Evolutionary conservation across 164 flowering plant species (phyloP).

Genomic region (Pachysandra terminalis): DNA sequence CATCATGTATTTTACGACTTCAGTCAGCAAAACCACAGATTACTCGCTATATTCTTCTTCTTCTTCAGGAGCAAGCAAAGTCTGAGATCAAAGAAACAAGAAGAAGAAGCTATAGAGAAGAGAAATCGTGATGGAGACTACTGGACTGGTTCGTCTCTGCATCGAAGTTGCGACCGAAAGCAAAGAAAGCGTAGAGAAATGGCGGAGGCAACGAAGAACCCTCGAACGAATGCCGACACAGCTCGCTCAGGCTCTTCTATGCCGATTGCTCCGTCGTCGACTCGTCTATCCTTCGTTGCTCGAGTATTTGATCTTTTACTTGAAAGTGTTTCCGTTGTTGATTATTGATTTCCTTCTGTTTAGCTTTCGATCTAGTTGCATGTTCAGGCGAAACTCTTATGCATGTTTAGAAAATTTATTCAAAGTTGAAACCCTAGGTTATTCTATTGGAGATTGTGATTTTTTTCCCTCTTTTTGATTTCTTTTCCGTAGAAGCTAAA

Average conservation of each 20-base stretch:
- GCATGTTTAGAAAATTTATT: too few relatives aligned
- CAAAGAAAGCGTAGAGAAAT: conserved; percentile 53
- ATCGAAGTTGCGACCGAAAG: conserved; percentile 61
- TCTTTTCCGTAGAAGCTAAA: background rate
- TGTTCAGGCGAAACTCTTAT: background rate
- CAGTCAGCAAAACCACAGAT: too few relatives aligned
- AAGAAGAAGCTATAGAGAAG: background rate
- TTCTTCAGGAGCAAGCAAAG: too few relatives aligned
- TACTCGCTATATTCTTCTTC: too few relatives aligned
- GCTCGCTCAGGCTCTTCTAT: conserved; percentile 71
- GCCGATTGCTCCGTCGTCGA: conserved; percentile 63
- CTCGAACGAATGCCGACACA: conserved; percentile 74
- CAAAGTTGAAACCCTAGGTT: background rate
- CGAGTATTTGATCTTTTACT: conserved; percentile 45
- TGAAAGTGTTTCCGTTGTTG: background rate
- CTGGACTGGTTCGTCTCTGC: conserved; percentile 57
- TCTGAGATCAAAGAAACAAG: background rate
- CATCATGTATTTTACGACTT: too few relatives aligned
- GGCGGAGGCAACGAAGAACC: conserved; percentile 82
- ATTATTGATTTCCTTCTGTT: background rate
- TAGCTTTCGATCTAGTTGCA: background rate
- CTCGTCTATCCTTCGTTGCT: conserved; percentile 82
- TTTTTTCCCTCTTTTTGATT: background rate
- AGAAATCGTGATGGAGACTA: conserved; percentile 15
- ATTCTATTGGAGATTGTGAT: background rate